Conservation (phyloP, 2,329 filamentous ascomycete species). For the Chaetomium strumarium region DNA sequence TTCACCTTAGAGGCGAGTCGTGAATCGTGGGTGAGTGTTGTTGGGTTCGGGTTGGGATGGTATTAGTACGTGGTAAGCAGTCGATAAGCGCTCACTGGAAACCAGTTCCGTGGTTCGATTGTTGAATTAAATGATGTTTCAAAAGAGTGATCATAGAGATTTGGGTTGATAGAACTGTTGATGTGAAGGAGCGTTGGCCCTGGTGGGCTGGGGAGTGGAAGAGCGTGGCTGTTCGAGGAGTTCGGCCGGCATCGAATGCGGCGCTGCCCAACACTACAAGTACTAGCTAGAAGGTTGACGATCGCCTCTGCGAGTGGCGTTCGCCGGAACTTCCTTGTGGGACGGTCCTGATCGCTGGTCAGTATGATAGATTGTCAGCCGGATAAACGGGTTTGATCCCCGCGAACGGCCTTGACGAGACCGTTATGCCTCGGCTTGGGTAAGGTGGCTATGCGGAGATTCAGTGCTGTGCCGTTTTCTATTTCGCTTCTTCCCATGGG, state of each 20-base stretch:
- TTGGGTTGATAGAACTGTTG: not conserved
- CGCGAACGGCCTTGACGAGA: not conserved
- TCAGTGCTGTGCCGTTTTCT: not conserved
- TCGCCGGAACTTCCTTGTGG: not conserved
- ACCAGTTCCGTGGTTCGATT: not conserved
- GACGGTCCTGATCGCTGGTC: not conserved
- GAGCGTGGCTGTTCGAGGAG: not conserved
- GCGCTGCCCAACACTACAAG: not conserved
- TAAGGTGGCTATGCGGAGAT: not conserved
- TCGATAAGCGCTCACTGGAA: not conserved
- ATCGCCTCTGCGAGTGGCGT: not conserved
- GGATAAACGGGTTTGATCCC: constrained; percentile 8
- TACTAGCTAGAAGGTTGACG: not conserved
- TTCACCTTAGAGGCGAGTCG: not conserved
- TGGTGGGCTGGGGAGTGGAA: not conserved
- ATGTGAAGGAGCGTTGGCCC: not conserved
- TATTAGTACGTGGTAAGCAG: no score
- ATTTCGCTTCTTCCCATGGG: not conserved
- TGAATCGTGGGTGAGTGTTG: not conserved
- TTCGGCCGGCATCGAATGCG: not conserved
- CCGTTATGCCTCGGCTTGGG: constrained; percentile 4
- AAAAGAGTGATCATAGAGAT: not conserved
- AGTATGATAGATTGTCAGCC: not conserved
- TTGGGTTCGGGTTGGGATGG: no score
- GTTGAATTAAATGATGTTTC: not conserved